phyloP scores from a whole-genome alignment of 192 early-diverging fungal species.

The Gorgonomyces haynaldii region DNA sequence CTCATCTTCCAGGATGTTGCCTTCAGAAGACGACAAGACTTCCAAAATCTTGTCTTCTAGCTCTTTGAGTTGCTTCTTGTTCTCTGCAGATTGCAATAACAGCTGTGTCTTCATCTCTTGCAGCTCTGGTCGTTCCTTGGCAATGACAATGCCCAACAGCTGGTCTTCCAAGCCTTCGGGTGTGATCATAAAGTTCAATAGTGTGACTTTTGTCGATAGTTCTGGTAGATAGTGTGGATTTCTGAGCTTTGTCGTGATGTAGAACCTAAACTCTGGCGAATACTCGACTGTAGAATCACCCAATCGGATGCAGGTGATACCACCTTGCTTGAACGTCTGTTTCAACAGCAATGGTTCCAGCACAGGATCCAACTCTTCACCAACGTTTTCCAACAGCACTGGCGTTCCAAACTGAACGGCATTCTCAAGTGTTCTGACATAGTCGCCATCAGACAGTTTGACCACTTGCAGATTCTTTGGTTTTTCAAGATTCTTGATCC shows the following conservation, averaged over 20 bases:
- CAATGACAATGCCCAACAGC: conserved; percentile 51
- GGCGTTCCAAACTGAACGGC: conserved; percentile 54
- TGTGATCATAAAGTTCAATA: conserved; percentile 55
- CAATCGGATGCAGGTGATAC: conserved; percentile 46
- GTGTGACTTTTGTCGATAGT: conserved; percentile 46
- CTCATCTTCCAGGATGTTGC: conserved; percentile 55
- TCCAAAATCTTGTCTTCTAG: conserved; percentile 55
- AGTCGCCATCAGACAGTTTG: conserved; percentile 46
- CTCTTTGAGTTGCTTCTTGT: conserved; percentile 49
- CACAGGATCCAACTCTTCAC: conserved; percentile 46
- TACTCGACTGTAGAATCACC: conserved; percentile 49
- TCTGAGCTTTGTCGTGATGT: conserved; percentile 47
- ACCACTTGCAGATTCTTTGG: conserved; percentile 38
- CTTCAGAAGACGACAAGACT: conserved; percentile 42
- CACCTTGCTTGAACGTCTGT: conserved; percentile 53
- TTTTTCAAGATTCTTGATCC: conserved; percentile 56
- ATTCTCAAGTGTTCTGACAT: conserved; percentile 45
- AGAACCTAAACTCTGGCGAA: conserved; percentile 50
- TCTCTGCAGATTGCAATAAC: conserved; percentile 45
- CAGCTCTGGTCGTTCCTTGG: conserved; percentile 48
- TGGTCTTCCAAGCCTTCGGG: conserved; percentile 54
- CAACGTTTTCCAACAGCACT: conserved; percentile 46
- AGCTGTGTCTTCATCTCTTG: conserved; percentile 51
- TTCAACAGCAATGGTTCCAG: conserved; percentile 47
- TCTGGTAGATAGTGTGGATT: conserved; percentile 53